Percentiles rank a stretch among this genome's conserved stretches.
Evolutionary conservation across 2,329 filamentous ascomycete species (phyloP).

Genomic region (Phialophora macrospora): DNA sequence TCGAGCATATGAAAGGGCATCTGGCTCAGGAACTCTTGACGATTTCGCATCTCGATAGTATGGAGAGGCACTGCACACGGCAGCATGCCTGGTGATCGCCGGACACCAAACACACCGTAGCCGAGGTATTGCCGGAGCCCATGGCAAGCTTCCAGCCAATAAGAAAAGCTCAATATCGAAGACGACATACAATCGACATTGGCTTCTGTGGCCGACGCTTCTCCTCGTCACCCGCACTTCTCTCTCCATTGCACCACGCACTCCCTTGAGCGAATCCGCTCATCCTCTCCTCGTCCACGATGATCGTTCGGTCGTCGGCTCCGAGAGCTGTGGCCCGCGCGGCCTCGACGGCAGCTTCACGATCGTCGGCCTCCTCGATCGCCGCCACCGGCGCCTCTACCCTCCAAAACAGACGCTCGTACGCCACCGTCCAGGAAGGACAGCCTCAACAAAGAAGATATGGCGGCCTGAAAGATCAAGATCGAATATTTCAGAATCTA

Average conservation of each 20-base stretch:
- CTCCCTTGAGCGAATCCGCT: slow-evolving; percentile 10
- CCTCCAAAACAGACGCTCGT: slow-evolving; percentile 64
- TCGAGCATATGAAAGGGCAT: background rate
- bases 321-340: slow-evolving; percentile 41
- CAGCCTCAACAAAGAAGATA: slow-evolving; percentile 71
- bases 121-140: slow-evolving; percentile 13
- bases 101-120: background rate
- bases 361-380: slow-evolving; percentile 45
- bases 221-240: slow-evolving; percentile 4
- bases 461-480: slow-evolving; percentile 91
- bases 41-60: background rate
- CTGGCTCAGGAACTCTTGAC: background rate
- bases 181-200: slow-evolving; percentile 18
- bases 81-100: background rate
- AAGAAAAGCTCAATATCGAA: slow-evolving; percentile 27
- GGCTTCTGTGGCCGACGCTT: slow-evolving; percentile 6
- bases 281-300: slow-evolving; percentile 18
- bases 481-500: slow-evolving; percentile 98
- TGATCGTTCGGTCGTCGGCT: slow-evolving; percentile 42
- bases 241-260: background rate
- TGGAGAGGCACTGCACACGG: background rate
- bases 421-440: slow-evolving; percentile 80
- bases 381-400: slow-evolving; percentile 38
- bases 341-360: slow-evolving; percentile 50
- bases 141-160: slow-evolving; percentile 23